phyloP scores from a whole-genome alignment of 176 grass and related monocot genomes.

The Pontederia crassipes region DNA sequence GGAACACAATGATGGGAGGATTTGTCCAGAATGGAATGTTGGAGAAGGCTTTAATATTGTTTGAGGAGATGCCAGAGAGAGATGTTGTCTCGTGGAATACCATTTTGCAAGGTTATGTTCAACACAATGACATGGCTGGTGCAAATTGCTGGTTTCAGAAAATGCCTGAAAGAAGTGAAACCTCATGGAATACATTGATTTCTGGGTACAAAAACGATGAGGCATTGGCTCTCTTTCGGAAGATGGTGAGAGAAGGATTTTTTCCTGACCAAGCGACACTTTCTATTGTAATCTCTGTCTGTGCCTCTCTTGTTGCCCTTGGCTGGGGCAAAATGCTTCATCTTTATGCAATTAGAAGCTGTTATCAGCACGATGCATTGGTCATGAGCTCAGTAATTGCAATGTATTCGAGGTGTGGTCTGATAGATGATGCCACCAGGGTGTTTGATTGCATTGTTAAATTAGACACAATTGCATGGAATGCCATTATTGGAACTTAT shows the following conservation, averaged over 20 bases:
- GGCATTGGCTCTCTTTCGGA: conserved; percentile 34
- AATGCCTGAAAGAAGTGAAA: conserved; percentile 43
- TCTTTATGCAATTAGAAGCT: conserved; percentile 31
- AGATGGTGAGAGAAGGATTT: conserved; percentile 53
- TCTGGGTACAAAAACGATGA: conserved; percentile 45
- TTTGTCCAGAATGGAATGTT: conserved; percentile 44
- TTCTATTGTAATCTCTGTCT: conserved; percentile 49
- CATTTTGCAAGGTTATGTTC: conserved; percentile 61
- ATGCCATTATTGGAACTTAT: conserved; percentile 64
- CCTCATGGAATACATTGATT: conserved; percentile 72
- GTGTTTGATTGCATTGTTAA: conserved; percentile 41
- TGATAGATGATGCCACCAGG: conserved; percentile 41
- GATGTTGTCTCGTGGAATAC: conserved; percentile 68
- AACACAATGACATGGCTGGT: conserved; percentile 39
- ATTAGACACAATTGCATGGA: conserved; percentile 60
- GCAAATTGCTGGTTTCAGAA: conserved; percentile 48
- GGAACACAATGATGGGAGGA: conserved; percentile 73
- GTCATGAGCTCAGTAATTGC: conserved; percentile 70
- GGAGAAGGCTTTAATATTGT: conserved; percentile 50
- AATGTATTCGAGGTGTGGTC: conserved; percentile 67
- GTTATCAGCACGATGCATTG: conserved; percentile 58
- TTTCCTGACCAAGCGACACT: conserved; percentile 51
- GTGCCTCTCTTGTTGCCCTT: conserved; percentile 48
- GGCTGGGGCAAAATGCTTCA: conserved; percentile 62
- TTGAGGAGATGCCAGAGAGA: conserved; percentile 42